Percentiles rank a stretch among this genome's conserved stretches.
Conservation (phyloP, 345 rosid species). For the Pistacia atlantica region DNA sequence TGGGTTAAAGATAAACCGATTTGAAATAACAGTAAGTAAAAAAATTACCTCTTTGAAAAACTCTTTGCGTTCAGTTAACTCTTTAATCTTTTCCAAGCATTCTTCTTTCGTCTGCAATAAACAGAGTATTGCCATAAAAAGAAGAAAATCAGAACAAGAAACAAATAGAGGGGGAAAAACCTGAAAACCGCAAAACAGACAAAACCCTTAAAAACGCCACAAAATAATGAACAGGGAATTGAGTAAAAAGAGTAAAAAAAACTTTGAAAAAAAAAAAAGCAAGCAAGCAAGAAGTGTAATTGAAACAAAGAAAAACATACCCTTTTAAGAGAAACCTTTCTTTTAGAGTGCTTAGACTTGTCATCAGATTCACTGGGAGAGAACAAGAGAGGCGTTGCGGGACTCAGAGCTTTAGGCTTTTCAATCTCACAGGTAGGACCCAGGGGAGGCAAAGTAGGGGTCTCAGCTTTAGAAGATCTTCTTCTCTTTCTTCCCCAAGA, state of each 20-base stretch:
- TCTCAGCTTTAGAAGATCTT: constrained; percentile 24
- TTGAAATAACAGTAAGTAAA: no score
- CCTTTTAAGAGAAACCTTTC: constrained; percentile 26
- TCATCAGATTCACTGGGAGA: constrained; percentile 42
- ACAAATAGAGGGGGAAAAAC: neutral
- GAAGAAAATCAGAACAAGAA: neutral
- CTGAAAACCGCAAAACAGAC: neutral
- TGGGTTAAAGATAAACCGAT: no score
- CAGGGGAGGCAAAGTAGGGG: neutral
- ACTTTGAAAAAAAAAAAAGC: no score
- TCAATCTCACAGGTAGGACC: neutral
- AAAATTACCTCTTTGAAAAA: constrained; percentile 22
- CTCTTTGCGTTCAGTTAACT: constrained; percentile 12
- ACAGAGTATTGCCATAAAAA: neutral
- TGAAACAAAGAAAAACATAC: constrained; percentile 7
- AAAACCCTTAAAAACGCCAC: neutral
- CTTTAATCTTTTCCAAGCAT: constrained; percentile 13
- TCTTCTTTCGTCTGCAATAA: constrained; percentile 33
- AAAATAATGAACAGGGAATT: neutral
- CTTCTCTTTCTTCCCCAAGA: constrained; percentile 34
- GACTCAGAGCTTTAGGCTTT: constrained; percentile 32
- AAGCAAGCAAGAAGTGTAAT: no score
- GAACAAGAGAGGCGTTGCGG: constrained; percentile 41
- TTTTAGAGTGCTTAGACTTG: constrained; percentile 25
- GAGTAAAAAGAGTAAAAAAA: no score